These are phyloP conservation scores for Venturia asperata DNA, from an alignment of 2,329 filamentous ascomycete genomes.

Conservation along the genomic window DNA sequence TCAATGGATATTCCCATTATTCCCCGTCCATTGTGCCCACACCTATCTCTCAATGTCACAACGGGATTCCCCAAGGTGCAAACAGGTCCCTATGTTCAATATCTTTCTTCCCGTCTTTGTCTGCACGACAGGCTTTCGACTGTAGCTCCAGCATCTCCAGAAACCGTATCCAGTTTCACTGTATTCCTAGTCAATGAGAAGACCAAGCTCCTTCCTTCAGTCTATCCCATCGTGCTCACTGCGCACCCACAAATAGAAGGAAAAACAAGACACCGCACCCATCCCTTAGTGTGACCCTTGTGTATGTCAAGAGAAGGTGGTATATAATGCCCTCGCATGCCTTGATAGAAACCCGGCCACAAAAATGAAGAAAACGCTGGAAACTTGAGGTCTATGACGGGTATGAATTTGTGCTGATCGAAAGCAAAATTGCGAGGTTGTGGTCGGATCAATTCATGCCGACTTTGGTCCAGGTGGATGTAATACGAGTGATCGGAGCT, in stretches of 20 bases:
- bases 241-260: not conserved
- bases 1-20: constrained; percentile 1
- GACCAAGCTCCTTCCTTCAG: not conserved
- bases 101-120: not conserved
- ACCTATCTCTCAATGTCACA: not conserved
- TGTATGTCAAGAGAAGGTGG: constrained; percentile 7
- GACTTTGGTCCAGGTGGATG: not conserved
- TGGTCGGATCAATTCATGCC: not conserved
- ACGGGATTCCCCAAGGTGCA: not conserved
- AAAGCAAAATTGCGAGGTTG: not conserved
- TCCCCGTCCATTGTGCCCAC: not conserved
- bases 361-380: constrained; percentile 9
- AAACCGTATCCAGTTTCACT: constrained; percentile 8
- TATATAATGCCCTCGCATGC: not conserved
- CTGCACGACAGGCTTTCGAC: not conserved
- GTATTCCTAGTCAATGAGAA: not conserved
- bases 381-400: not conserved
- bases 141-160: not conserved
- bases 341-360: not conserved
- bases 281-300: not conserved
- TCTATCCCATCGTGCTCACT: not conserved
- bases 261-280: not conserved
- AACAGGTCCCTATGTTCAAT: constrained; percentile 3
- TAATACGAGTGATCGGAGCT: not conserved
- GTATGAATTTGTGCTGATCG: not conserved